phyloP scores from a whole-genome alignment of 73 alveolate genomes.

The Symbiodinium natans region DNA sequence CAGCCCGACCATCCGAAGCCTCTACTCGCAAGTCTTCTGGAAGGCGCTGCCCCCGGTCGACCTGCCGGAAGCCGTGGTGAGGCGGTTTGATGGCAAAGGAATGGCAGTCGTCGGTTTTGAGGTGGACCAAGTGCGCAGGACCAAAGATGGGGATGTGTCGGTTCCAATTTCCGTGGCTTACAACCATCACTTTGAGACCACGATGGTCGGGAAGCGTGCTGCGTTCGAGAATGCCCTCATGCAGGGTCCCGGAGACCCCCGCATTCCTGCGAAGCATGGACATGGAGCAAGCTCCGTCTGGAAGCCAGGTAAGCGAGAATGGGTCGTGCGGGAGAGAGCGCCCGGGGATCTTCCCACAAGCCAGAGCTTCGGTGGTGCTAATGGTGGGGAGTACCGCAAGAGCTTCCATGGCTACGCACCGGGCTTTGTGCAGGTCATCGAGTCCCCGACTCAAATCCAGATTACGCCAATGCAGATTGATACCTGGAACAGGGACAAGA shows the following conservation, averaged over 20 bases:
- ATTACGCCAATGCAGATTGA: conserved; percentile 93
- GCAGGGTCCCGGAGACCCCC: conserved; percentile 50
- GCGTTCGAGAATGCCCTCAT: conserved; percentile 35
- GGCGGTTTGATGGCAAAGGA: background rate
- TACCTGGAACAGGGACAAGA: conserved; percentile 86
- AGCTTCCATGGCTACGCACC: conserved; percentile 94
- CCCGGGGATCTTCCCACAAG: background rate
- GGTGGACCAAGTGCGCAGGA: conserved; percentile 75
- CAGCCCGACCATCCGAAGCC: conserved; percentile 65
- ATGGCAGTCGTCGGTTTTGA: conserved; percentile 92
- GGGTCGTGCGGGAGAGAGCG: background rate
- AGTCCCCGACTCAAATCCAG: conserved; percentile 89
- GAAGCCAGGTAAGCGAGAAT: background rate
- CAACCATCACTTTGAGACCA: conserved; percentile 93
- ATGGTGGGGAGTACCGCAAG: conserved; percentile 89
- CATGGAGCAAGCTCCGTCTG: background rate
- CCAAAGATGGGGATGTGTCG: conserved; percentile 45
- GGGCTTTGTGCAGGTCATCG: conserved; percentile 42
- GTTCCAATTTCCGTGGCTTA: conserved; percentile 87
- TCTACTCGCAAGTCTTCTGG: conserved; percentile 91
- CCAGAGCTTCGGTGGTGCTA: conserved; percentile 82
- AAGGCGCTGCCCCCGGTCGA: conserved; percentile 80
- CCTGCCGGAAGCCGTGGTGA: conserved; percentile 17
- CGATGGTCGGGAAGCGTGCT: conserved; percentile 79
- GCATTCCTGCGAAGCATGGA: background rate